A percentile compares a stretch with the other conserved stretches of the same genome.
Conservation (phyloP, 306 rosid species). For the Inga oerstediana region DNA sequence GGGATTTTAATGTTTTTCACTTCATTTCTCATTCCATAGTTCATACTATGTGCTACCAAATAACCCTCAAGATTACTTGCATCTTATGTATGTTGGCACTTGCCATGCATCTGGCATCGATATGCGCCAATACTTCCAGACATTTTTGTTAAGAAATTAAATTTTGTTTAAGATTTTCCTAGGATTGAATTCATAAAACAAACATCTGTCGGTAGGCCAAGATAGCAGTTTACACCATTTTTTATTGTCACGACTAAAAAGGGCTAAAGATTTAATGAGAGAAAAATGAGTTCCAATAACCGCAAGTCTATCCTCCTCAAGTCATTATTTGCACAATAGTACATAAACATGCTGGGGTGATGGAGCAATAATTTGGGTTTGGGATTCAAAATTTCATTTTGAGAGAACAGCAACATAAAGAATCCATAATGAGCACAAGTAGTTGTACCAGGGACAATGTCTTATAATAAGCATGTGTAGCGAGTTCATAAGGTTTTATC, state of each 20-base stretch:
- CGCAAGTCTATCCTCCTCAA: background rate
- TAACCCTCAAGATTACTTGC: background rate
- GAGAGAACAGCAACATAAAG: constrained; percentile 20
- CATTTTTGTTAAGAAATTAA: background rate
- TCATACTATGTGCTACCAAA: background rate
- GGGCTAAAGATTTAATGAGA: background rate
- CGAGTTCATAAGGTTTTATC: constrained; percentile 20
- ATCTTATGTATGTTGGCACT: background rate
- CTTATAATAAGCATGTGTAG: background rate
- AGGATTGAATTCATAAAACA: background rate
- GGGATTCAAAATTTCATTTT: constrained; percentile 8
- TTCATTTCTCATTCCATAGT: background rate
- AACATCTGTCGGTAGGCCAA: background rate
- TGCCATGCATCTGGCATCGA: background rate
- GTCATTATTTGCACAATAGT: constrained; percentile 1
- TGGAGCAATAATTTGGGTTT: constrained; percentile 1
- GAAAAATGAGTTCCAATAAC: background rate
- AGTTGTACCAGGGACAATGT: constrained; percentile 16
- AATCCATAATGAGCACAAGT: constrained; percentile 18
- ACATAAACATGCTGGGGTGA: constrained; percentile 11
- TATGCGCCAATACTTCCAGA: background rate
- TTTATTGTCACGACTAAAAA: background rate
- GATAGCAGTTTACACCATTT: background rate
- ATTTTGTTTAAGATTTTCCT: background rate
- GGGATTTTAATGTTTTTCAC: background rate